These are phyloP conservation scores for Heritiera littoralis DNA, from an alignment of 345 rosid genomes.

Conservation along the genomic window DNA sequence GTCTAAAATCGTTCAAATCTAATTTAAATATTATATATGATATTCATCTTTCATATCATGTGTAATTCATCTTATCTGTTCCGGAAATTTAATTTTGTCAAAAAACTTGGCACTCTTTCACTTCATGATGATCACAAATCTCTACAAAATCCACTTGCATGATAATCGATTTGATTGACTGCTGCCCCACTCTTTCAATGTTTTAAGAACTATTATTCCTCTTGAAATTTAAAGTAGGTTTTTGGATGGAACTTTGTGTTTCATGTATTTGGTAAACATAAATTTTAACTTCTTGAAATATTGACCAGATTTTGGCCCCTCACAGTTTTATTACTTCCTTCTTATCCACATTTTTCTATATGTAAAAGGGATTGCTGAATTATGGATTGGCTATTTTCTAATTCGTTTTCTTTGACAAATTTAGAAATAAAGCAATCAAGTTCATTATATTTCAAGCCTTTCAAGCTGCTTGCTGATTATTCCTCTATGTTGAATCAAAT, in stretches of 20 bases:
- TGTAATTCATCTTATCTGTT: too few relatives aligned
- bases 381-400: conserved; percentile 13
- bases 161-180: background rate
- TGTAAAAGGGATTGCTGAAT: background rate
- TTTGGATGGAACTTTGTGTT: background rate
- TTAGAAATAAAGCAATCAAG: conserved; percentile 75
- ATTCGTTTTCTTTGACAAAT: conserved; percentile 50
- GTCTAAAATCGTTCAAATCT: too few relatives aligned
- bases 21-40: too few relatives aligned
- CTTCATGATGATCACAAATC: too few relatives aligned
- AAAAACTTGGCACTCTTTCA: too few relatives aligned
- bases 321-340: background rate
- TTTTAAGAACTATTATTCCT: background rate
- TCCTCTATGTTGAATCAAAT: conserved; percentile 52
- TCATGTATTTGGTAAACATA: background rate
- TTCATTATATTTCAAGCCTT: conserved; percentile 78
- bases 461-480: conserved; percentile 61
- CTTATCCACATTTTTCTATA: background rate
- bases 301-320: background rate
- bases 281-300: background rate
- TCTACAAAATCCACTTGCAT: background rate
- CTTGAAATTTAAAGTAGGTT: background rate
- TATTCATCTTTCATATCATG: too few relatives aligned
- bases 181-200: background rate
- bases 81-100: too few relatives aligned